Base-by-base conservation (phyloP, 2,329 filamentous ascomycete species). In the Mycosphaerella sp. region DNA sequence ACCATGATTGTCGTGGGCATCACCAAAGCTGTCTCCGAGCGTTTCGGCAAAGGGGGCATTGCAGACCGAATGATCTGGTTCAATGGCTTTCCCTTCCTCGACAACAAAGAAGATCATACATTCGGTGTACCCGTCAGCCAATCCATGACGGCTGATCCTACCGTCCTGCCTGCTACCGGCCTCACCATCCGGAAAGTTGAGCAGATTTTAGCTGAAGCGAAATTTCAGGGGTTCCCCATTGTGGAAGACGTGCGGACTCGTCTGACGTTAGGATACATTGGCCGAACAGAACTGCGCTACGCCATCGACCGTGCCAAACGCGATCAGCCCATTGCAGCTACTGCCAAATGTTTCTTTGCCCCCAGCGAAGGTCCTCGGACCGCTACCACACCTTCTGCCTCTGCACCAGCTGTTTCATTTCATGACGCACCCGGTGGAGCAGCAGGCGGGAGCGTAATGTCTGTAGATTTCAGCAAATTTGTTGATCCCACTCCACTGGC, bases 61-160 rank as follows among this genome's bases (percentile, higher is more conserved):
- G 93, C 93, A 21, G 93, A 98, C 70, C 86, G 90, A 58, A 95
- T 96, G 89, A 98, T 98, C 64, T 95, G 90, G 86, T 95, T 96
- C 74, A 97, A 89, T 64, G 93, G 93, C 1, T 95, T 96, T 66
- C 93, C 93, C 0, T 98, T 95, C 73, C 78, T 98, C 2, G 93
- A 98, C 73, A 95, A 87, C 71, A 98, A 98, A 68, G 92, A 97
- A 71, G 93, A 97, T 54, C 91, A 96, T 72, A 91, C 91, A 50
- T 96, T 97, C 71, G 92, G 91, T 45, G 91, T 97, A 0, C 87
- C 93, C 0, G 93, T 97, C 8, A 93, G 89, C 0, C 82, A 88
- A 59, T 63, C 61, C 45, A 96, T 97, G 91, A 91, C 85, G 1
- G 80, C 80, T 2, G 81, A 87, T 48, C 80, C 91, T 0, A 82